These are phyloP conservation scores for Colletotrichum cereale DNA, from an alignment of 2,329 filamentous ascomycete genomes.

Conservation along the genomic window DNA sequence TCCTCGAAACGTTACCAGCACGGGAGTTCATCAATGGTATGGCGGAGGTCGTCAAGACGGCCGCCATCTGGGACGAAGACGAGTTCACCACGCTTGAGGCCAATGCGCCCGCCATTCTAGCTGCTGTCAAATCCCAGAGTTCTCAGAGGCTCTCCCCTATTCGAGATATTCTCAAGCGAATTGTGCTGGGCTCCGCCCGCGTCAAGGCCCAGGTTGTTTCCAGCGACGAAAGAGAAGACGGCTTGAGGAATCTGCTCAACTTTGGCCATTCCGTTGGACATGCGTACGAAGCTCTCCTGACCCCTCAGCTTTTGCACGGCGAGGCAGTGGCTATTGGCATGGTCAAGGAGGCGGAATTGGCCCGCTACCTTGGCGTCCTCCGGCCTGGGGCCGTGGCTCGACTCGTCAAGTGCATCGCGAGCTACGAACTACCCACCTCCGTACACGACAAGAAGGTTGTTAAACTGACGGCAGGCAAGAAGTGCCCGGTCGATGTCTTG, in stretches of 20 bases:
- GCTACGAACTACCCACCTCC: conserved; percentile 89
- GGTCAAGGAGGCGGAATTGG: conserved; percentile 96
- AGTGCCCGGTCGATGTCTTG: conserved; percentile 86
- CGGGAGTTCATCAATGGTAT: conserved; percentile 98
- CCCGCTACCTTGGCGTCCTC: conserved; percentile 87
- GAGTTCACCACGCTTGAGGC: conserved; percentile 89
- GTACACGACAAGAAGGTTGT: conserved; percentile 85
- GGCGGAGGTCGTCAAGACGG: conserved; percentile 98
- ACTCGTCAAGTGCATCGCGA: conserved; percentile 92
- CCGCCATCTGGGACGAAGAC: conserved; percentile 91
- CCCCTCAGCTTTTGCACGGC: conserved; percentile 94
- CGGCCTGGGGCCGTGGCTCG: conserved; percentile 89
- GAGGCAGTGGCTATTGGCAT: conserved; percentile 98
- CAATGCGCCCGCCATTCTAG: conserved; percentile 82
- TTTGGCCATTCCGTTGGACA: conserved; percentile 99
- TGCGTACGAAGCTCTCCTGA: conserved; percentile 94
- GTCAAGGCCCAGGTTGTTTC: conserved; percentile 97
- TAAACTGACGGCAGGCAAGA: conserved; percentile 86
- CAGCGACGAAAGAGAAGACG: conserved; percentile 92
- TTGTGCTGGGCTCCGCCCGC: conserved; percentile 90
- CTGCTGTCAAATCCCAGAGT: conserved; percentile 71
- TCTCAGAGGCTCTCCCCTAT: conserved; percentile 75
- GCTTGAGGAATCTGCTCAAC: conserved; percentile 93
- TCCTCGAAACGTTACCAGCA: conserved; percentile 89
- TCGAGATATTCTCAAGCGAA: conserved; percentile 76